phyloP scores from a whole-genome alignment of 1,284 basidiomycete genomes.

The Takashimella tepidaria region DNA sequence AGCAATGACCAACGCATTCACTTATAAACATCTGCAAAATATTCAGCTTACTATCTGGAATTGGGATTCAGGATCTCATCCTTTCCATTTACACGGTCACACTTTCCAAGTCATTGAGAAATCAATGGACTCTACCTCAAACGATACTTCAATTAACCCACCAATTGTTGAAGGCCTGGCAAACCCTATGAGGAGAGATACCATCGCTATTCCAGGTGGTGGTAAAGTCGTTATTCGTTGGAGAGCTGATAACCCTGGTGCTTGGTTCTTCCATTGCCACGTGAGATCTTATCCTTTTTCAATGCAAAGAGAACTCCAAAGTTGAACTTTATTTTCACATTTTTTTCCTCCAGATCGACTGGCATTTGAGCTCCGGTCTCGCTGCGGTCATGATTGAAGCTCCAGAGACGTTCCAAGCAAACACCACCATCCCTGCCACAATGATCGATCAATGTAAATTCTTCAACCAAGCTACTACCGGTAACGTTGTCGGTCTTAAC shows the following conservation, averaged over 20 bases:
- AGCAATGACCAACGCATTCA: conserved; percentile 59
- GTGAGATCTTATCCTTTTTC: conserved; percentile 15
- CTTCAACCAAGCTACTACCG: conserved; percentile 57
- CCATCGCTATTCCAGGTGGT: conserved; percentile 48
- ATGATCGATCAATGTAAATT: conserved; percentile 64
- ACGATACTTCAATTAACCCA: conserved; percentile 74
- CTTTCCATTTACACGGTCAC: conserved; percentile 56
- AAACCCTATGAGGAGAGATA: conserved; percentile 81
- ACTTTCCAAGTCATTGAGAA: conserved; percentile 72
- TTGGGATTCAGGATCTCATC: conserved; percentile 55
- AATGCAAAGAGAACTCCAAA: no score
- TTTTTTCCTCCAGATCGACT: conserved; percentile 37
- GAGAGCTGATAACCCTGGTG: conserved; percentile 53
- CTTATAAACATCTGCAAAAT: conserved; percentile 68
- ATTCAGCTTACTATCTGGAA: conserved; percentile 79
- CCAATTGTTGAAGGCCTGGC: conserved; percentile 65
- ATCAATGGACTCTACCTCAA: conserved; percentile 65
- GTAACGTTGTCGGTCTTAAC: conserved; percentile 57
- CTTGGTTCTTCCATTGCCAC: conserved; percentile 52
- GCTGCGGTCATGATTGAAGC: conserved; percentile 49
- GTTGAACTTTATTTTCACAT: conserved; percentile 8
- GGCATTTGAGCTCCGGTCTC: conserved; percentile 46
- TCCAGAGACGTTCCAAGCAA: conserved; percentile 42
- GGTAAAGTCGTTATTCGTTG: conserved; percentile 50
- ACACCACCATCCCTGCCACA: conserved; percentile 29